phyloP scores from a whole-genome alignment of 2,329 filamentous ascomycete species.

The Trichoderma sp. region DNA sequence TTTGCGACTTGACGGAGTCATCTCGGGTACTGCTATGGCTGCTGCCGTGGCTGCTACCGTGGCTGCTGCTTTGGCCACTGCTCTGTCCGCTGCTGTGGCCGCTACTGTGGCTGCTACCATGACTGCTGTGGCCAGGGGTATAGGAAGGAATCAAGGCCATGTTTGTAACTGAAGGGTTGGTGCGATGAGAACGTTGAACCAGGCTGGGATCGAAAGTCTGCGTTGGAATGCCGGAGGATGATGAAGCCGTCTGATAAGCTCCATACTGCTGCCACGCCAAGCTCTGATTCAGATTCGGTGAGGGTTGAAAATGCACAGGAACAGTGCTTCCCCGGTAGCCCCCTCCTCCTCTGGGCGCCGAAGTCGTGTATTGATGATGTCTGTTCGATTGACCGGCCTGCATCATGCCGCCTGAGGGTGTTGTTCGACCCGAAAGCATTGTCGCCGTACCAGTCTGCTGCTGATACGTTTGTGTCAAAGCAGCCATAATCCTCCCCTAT shows the following conservation, averaged over 20 bases:
- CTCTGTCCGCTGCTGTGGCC: constrained; percentile 4
- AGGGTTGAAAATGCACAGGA: constrained; percentile 71
- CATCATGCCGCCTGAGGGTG: constrained; percentile 54
- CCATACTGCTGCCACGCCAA: constrained; percentile 54
- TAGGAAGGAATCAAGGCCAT: constrained; percentile 43
- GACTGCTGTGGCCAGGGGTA: constrained; percentile 36
- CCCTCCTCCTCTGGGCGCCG: constrained; percentile 40
- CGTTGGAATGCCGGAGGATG: constrained; percentile 45
- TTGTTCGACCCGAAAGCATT: constrained; percentile 73
- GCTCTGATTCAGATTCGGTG: constrained; percentile 63
- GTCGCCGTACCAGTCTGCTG: constrained; percentile 73
- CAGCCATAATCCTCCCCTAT: constrained; percentile 66
- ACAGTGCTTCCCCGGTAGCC: constrained; percentile 58
- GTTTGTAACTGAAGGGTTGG: constrained; percentile 45
- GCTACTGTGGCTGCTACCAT: constrained; percentile 1
- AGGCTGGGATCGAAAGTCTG: constrained; percentile 32
- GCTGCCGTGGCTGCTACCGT: constrained; percentile 33
- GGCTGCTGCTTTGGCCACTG: constrained; percentile 3
- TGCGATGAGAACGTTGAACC: constrained; percentile 33
- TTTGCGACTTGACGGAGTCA: constrained; percentile 50
- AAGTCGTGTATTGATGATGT: constrained; percentile 51
- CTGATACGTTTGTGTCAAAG: constrained; percentile 78
- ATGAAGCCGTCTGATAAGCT: constrained; percentile 51
- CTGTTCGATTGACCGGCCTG: constrained; percentile 52
- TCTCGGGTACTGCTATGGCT: constrained; percentile 51